Evolutionary conservation across 108 stramenopile genomes (phyloP), one percentile per base, ranked within the genome.

Genomic region (Chaetoceros tenuissimus): DNA sequence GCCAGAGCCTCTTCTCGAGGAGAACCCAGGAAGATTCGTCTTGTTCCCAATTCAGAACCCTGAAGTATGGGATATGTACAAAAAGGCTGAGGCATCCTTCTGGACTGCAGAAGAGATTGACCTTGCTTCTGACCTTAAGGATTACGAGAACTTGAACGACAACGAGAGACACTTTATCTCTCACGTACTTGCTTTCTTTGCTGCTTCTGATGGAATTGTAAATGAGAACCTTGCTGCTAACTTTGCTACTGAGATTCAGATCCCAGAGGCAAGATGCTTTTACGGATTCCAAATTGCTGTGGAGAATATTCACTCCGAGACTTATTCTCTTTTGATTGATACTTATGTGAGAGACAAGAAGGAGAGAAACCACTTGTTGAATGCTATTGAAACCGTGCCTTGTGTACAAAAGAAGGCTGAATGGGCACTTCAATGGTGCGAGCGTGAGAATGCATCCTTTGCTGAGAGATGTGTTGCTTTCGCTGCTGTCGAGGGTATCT

Each of bases 101-200:
- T 99, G 99, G 99, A 99, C 99, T 28, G 97, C 96, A 28, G 99
- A 99, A 64, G 99, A 99, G 74, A 92, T 99, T 60, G 99, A 99
- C 66, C 69, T 99, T 0, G 94, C 89, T 27, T 73, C 81, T 30
- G 99, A 99, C 69, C 59, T 94, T 56, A 90, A 93, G 29, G 95
- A 99, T 68, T 99, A 97, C 97, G 62, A 61, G 28, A 73, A 65
- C 24, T 71, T 99, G 13, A 82, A 84, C 54, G 59, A 70, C 69
- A 94, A 97, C 63, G 99, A 99, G 71, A 84, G 87, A 51, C 97
- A 98, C 67, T 99, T 99, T 66, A 80, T 99, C 56, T 90, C 92
- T 40, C 94, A 97, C 72, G 87, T 99, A 23, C 73, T 99, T 18
- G 99, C 99, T 53, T 99, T 99, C 78, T 99, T 99, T 55, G 99